A percentile compares a stretch with the other conserved stretches of the same genome.
Evolutionary conservation across 306 rosid species (phyloP).

Genomic region (Prunus davidiana): DNA sequence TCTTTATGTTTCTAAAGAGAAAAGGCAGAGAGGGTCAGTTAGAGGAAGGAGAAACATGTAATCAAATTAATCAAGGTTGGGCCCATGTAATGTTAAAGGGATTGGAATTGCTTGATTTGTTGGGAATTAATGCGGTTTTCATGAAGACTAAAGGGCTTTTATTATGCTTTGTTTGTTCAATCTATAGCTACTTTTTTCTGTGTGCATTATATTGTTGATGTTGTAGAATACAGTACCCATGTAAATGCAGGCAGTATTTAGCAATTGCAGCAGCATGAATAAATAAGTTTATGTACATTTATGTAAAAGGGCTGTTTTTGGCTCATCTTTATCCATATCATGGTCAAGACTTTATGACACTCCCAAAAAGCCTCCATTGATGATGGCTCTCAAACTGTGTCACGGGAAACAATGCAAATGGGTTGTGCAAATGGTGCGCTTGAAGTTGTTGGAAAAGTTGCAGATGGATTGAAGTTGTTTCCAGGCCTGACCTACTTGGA

Average conservation of each 20-base stretch:
- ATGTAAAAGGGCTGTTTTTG: background rate
- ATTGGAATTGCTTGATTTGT: background rate
- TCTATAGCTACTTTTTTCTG: background rate
- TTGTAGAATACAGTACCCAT: constrained; percentile 7
- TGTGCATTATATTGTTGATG: background rate
- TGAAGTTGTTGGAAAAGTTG: constrained; percentile 7
- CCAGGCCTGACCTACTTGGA: background rate
- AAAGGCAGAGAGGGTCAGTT: background rate
- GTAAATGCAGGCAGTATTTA: constrained; percentile 6
- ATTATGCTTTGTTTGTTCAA: background rate
- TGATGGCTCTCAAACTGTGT: background rate
- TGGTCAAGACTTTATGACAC: no score
- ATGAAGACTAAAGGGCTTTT: background rate
- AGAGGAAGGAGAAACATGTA: background rate
- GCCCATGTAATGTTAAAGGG: background rate
- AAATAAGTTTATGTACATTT: background rate
- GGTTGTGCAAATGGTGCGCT: background rate
- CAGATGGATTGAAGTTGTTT: constrained; percentile 15
- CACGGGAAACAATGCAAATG: background rate
- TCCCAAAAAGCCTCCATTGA: background rate
- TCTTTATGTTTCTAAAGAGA: background rate
- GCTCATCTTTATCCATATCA: no score
- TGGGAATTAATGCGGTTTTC: background rate
- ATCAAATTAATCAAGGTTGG: background rate
- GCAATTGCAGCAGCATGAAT: constrained; percentile 11